Conservation (phyloP, 108 stramenopile species). For the Asterionellopsis glacialis region DNA sequence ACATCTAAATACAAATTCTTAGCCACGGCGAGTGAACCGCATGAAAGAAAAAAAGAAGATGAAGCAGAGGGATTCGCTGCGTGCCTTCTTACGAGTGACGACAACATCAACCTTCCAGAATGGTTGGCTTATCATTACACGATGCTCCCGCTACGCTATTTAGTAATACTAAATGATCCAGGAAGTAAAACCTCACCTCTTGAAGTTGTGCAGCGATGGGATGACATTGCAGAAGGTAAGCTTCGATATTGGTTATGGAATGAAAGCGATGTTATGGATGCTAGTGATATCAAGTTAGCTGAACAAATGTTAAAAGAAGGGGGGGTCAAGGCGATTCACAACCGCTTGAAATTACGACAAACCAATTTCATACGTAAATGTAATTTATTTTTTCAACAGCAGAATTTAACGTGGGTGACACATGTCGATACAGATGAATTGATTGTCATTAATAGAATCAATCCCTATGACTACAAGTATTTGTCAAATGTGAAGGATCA, state of each 20-base stretch:
- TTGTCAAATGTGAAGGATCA: neutral
- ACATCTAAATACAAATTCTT: too few species aligned
- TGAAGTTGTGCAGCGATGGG: slow-evolving; percentile 24
- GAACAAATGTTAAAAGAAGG: too few species aligned
- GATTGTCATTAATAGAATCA: slow-evolving; percentile 34
- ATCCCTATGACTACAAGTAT: slow-evolving; percentile 2
- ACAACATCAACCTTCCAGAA: slow-evolving; percentile 34
- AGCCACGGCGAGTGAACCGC: too few species aligned
- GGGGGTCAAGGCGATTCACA: neutral
- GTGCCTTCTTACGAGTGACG: slow-evolving; percentile 42
- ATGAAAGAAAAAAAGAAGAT: neutral
- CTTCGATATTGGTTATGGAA: slow-evolving; percentile 1
- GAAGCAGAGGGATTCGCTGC: slow-evolving; percentile 13
- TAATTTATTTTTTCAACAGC: neutral
- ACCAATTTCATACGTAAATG: neutral
- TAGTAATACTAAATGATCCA: slow-evolving; percentile 33
- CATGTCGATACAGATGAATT: slow-evolving; percentile 72
- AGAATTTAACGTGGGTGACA: slow-evolving; percentile 34
- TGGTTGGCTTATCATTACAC: slow-evolving; percentile 58
- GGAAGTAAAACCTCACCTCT: slow-evolving; percentile 14
- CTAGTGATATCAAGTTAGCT: neutral
- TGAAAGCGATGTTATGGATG: neutral
- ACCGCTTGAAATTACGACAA: neutral
- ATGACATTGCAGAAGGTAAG: neutral
- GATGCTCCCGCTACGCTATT: slow-evolving; percentile 22